phyloP scores from a whole-genome alignment of 2,329 filamentous ascomycete genomes.

The Aureobasidium mangrovei region DNA sequence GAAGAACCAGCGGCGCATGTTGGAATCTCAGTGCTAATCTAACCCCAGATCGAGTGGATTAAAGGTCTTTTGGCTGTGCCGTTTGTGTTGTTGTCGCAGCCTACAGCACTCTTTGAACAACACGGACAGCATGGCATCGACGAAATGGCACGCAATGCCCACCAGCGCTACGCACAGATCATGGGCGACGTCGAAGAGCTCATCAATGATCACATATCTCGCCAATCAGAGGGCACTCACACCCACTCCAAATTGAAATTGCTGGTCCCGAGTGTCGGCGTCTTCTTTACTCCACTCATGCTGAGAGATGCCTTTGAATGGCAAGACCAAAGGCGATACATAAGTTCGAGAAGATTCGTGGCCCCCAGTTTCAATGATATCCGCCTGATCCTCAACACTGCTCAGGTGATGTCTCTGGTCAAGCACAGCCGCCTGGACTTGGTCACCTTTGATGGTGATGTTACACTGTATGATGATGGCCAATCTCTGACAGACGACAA shows the following conservation, averaged over 20 bases:
- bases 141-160: conserved; percentile 70
- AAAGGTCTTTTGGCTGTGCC: conserved; percentile 83
- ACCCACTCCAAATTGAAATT: conserved; percentile 74
- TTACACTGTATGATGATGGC: conserved; percentile 82
- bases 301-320: conserved; percentile 86
- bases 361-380: conserved; percentile 97
- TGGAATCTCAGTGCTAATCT: neutral
- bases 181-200: conserved; percentile 88
- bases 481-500: conserved; percentile 66
- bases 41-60: conserved; percentile 56
- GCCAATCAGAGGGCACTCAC: conserved; percentile 54
- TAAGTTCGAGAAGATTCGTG: conserved; percentile 85
- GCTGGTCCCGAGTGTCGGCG: conserved; percentile 82
- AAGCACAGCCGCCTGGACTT: conserved; percentile 64
- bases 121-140: conserved; percentile 54
- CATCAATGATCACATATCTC: conserved; percentile 80
- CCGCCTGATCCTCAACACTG: conserved; percentile 84
- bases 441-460: conserved; percentile 94
- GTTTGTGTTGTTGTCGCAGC: conserved; percentile 93
- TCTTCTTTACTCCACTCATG: conserved; percentile 81
- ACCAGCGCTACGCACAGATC: conserved; percentile 87
- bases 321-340: conserved; percentile 77
- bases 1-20: neutral
- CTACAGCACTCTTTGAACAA: conserved; percentile 72
- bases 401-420: conserved; percentile 86